Evolutionary conservation across 2,329 filamentous ascomycete species (phyloP).

Genomic region (Nemania sp.): DNA sequence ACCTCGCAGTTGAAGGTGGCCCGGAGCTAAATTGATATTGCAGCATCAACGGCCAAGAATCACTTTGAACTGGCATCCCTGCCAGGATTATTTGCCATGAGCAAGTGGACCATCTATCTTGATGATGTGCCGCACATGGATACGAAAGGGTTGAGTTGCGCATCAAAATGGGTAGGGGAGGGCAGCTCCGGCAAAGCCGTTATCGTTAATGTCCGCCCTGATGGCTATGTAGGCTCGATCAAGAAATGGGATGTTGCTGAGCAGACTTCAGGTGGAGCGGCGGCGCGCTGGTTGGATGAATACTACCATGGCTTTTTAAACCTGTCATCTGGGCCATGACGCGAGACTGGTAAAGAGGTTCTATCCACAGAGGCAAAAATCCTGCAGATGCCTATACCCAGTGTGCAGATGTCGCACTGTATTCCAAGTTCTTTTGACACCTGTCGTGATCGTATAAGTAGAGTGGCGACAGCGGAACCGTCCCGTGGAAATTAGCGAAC

Average conservation of each 20-base stretch:
- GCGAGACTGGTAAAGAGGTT: not conserved
- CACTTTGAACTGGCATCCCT: constrained; percentile 34
- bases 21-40: constrained; percentile 1
- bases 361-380: no score
- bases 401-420: not conserved
- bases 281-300: constrained; percentile 57
- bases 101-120: constrained; percentile 36
- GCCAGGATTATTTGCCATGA: constrained; percentile 31
- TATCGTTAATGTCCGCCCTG: constrained; percentile 34
- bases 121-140: constrained; percentile 36
- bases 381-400: not conserved
- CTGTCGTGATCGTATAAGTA: not conserved
- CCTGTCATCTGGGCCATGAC: constrained; percentile 13
- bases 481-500: no score
- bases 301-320: constrained; percentile 61
- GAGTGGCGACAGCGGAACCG: no score
- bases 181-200: constrained; percentile 28
- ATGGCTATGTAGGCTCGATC: constrained; percentile 38
- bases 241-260: constrained; percentile 28
- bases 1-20: not conserved
- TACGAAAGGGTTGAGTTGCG: constrained; percentile 32
- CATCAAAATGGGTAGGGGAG: constrained; percentile 35
- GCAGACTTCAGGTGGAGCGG: constrained; percentile 51
- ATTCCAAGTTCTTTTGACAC: not conserved
- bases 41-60: constrained; percentile 35